phyloP scores from a whole-genome alignment of 139 green algal species.

The Desmodesmus armatus region DNA sequence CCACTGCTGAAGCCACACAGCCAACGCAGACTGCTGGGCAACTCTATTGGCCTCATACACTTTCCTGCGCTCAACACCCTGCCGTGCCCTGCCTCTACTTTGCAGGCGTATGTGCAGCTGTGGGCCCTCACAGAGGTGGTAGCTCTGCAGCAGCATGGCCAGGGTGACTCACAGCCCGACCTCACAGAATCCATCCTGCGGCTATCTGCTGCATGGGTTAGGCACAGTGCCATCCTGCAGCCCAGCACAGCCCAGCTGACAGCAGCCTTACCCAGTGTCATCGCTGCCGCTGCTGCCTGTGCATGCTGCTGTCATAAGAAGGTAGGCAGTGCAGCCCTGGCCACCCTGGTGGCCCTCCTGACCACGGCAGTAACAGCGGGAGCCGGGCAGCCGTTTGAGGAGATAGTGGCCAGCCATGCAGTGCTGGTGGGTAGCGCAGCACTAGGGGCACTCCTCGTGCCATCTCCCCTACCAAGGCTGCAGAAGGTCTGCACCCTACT shows the following conservation, averaged over 20 bases:
- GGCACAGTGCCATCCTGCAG: neutral
- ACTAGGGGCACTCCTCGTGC: slow-evolving; percentile 38
- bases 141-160: slow-evolving; percentile 27
- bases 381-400: slow-evolving; percentile 17
- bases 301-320: slow-evolving; percentile 38
- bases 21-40: neutral
- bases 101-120: neutral
- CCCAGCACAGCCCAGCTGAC: neutral
- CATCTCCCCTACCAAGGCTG: slow-evolving; percentile 51
- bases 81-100: neutral
- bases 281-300: slow-evolving; percentile 35
- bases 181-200: slow-evolving; percentile 11
- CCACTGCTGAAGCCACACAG: too few relatives aligned
- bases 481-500: slow-evolving; percentile 20
- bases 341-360: slow-evolving; percentile 33
- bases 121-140: slow-evolving; percentile 8
- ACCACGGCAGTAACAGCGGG: neutral
- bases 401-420: slow-evolving; percentile 10
- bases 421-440: slow-evolving; percentile 3
- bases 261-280: neutral
- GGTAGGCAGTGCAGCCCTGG: slow-evolving; percentile 30
- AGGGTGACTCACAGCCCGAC: slow-evolving; percentile 22
- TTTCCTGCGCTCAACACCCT: neutral
- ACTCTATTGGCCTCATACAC: neutral
- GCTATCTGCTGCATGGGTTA: neutral